Percentiles rank a stretch among this genome's conserved stretches.
phyloP scores from a whole-genome alignment of 1,284 basidiomycete species.

The Cryptococcus sp. region DNA sequence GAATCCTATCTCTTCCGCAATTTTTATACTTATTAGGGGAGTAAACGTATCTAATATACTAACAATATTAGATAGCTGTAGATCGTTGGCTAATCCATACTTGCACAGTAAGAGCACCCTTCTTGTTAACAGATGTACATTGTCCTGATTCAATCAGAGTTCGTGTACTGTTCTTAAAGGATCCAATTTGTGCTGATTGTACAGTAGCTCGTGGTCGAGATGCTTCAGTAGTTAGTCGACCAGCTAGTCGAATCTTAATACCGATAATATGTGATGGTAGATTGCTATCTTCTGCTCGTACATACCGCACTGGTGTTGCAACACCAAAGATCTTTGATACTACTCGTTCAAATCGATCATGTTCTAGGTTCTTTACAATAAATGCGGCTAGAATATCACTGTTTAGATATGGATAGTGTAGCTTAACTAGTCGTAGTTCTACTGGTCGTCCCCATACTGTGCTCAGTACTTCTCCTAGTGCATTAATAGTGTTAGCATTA shows the following conservation, averaged over 20 bases:
- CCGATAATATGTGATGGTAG: slow-evolving; percentile 8
- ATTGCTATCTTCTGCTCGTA: slow-evolving; percentile 4
- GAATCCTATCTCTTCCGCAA: slow-evolving; percentile 19
- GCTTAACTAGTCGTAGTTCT: slow-evolving; percentile 19
- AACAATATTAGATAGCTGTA: slow-evolving; percentile 4
- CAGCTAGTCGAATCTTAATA: slow-evolving; percentile 8
- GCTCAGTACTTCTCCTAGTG: slow-evolving; percentile 26
- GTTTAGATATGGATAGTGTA: slow-evolving; percentile 24
- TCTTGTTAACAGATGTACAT: slow-evolving; percentile 4
- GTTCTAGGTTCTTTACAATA: slow-evolving; percentile 8
- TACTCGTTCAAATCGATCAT: slow-evolving; percentile 7
- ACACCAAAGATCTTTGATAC: slow-evolving; percentile 9
- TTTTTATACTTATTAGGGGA: slow-evolving; percentile 4
- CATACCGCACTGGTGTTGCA: neutral
- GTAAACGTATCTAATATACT: slow-evolving; percentile 5
- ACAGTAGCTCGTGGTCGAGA: slow-evolving; percentile 2
- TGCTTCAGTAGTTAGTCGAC: slow-evolving; percentile 2
- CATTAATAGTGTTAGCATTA: slow-evolving; percentile 25
- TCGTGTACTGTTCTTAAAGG: slow-evolving; percentile 3
- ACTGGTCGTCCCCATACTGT: slow-evolving; percentile 20
- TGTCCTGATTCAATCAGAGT: slow-evolving; percentile 2
- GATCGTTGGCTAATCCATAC: slow-evolving; percentile 8
- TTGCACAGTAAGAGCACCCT: slow-evolving; percentile 7
- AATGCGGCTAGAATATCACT: slow-evolving; percentile 24
- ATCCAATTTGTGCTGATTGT: slow-evolving; percentile 7